These are phyloP conservation scores for Mortierella sp. DNA, from an alignment of 371 early-diverging fungal genomes.

Conservation along the genomic window DNA sequence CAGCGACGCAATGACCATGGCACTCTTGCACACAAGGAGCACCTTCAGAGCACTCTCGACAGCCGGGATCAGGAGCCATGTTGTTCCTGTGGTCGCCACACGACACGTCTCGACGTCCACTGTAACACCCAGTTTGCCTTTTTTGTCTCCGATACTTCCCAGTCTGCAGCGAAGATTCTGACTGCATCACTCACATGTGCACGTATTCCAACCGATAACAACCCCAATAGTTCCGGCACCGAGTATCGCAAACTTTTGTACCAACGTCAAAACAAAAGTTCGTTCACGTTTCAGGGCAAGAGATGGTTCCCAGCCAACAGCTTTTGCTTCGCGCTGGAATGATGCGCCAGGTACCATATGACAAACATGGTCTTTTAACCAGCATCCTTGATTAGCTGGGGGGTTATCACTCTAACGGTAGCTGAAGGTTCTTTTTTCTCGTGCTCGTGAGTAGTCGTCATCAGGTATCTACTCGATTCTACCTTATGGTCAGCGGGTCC, in stretches of 20 bases:
- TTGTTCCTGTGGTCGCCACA: not conserved
- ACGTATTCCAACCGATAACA: no score
- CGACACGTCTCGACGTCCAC: slow-evolving; percentile 19
- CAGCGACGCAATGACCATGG: slow-evolving; percentile 8
- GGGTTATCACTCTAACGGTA: no score
- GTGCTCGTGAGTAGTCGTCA: slow-evolving; percentile 58
- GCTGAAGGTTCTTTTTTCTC: not conserved
- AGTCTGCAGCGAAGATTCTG: not conserved
- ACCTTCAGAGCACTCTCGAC: not conserved
- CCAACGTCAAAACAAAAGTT: slow-evolving; percentile 53
- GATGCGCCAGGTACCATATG: slow-evolving; percentile 53
- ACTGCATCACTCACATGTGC: no score
- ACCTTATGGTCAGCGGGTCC: slow-evolving; percentile 80
- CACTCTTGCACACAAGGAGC: slow-evolving; percentile 17
- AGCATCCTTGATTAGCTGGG: no score
- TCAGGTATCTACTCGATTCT: slow-evolving; percentile 86
- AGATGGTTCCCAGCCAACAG: slow-evolving; percentile 53
- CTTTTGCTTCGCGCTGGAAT: slow-evolving; percentile 49
- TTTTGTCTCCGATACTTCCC: not conserved
- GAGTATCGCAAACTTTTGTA: slow-evolving; percentile 35
- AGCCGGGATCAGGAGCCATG: not conserved
- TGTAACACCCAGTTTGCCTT: slow-evolving; percentile 5
- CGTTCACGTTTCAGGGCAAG: slow-evolving; percentile 47
- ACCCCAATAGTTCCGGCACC: slow-evolving; percentile 37
- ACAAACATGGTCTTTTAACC: no score